Conservation (phyloP, 345 rosid genomes). For the Aethionema arabicum region DNA sequence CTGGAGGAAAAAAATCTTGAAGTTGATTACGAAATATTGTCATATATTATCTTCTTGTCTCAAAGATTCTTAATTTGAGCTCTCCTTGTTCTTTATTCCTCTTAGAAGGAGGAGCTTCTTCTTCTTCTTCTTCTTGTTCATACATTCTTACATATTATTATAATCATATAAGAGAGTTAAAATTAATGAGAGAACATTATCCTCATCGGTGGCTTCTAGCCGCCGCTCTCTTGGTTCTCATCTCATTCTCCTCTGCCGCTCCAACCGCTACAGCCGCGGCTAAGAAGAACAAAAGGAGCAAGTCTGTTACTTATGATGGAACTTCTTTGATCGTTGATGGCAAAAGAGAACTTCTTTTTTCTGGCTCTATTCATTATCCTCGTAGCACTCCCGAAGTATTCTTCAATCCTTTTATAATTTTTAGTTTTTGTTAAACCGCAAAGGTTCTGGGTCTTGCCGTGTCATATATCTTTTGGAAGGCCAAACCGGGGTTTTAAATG, state of each 20-base stretch:
- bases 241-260: conserved; percentile 18
- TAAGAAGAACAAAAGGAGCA: conserved; percentile 15
- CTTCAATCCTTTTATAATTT: neutral
- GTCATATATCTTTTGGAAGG: neutral
- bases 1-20: conserved; percentile 18
- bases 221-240: conserved; percentile 27
- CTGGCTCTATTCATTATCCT: conserved; percentile 39
- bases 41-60: conserved; percentile 32
- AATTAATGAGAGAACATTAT: conserved; percentile 32
- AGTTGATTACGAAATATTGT: conserved; percentile 26
- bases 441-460: too few relatives aligned
- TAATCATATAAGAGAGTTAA: neutral
- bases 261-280: conserved; percentile 9
- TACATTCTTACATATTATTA: neutral
- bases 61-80: conserved; percentile 30
- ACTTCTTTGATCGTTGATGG: conserved; percentile 34
- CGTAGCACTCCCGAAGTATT: conserved; percentile 35
- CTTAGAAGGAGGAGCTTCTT: conserved; percentile 39
- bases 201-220: conserved; percentile 35
- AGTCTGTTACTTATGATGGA: conserved; percentile 32
- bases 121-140: conserved; percentile 26
- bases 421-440: too few relatives aligned
- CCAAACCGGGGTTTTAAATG: neutral
- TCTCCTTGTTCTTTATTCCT: conserved; percentile 37
- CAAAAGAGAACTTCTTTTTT: conserved; percentile 31